A percentile compares a stretch with the other conserved stretches of the same genome.
Conservation (phyloP, 2,329 filamentous ascomycete species). For the Zymoseptoria brevis region DNA sequence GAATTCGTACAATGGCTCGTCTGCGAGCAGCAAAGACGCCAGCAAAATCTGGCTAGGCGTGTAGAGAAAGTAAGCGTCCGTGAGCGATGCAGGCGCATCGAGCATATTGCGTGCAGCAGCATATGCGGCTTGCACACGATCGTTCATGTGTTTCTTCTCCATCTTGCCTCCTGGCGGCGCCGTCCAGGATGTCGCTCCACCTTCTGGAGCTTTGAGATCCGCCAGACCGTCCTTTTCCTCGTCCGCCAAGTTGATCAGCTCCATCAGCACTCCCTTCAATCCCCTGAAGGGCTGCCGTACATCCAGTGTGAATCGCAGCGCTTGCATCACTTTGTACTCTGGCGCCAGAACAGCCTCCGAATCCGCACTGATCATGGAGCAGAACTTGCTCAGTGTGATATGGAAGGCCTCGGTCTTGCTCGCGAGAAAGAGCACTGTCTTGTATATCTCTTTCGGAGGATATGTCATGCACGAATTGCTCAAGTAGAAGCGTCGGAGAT, state of each 20-base stretch:
- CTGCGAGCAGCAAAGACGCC: slow-evolving; percentile 67
- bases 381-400: slow-evolving; percentile 57
- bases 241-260: slow-evolving; percentile 55
- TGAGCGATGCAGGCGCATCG: slow-evolving; percentile 67
- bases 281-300: slow-evolving; percentile 84
- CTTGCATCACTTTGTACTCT: slow-evolving; percentile 88
- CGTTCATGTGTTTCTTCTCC: slow-evolving; percentile 22
- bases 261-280: slow-evolving; percentile 78
- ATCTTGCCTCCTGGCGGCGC: slow-evolving; percentile 2
- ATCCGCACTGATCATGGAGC: slow-evolving; percentile 47
- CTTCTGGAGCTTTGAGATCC: slow-evolving; percentile 9
- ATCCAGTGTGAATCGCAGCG: slow-evolving; percentile 86
- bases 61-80: slow-evolving; percentile 95
- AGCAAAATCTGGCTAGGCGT: slow-evolving; percentile 92
- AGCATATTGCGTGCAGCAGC: slow-evolving; percentile 64
- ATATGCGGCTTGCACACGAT: slow-evolving; percentile 57
- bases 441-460: slow-evolving; percentile 78
- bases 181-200: slow-evolving; percentile 18
- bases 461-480: slow-evolving; percentile 97
- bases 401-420: slow-evolving; percentile 87
- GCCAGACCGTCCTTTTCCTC: slow-evolving; percentile 16
- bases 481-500: slow-evolving; percentile 89
- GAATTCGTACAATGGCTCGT: slow-evolving; percentile 51
- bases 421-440: slow-evolving; percentile 85
- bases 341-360: slow-evolving; percentile 78